Evolutionary conservation across 306 rosid genomes (phyloP).

Genomic region (Vigna trinervia): DNA sequence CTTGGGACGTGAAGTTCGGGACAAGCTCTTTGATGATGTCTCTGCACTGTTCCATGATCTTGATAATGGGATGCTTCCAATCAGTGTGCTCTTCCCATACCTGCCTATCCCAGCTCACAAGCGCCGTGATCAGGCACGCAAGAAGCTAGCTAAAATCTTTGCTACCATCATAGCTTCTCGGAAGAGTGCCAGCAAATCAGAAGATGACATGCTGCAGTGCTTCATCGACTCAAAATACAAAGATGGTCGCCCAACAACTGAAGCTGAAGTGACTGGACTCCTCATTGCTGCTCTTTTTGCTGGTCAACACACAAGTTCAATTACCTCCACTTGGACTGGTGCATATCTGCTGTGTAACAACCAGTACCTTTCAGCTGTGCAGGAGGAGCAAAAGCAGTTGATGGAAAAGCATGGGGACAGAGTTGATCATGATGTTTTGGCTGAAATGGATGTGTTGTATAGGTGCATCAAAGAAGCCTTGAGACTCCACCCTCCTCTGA

Average conservation of each 20-base stretch:
- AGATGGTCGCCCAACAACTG: constrained; percentile 92
- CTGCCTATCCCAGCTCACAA: constrained; percentile 93
- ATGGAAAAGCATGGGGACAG: constrained; percentile 74
- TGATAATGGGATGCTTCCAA: constrained; percentile 62
- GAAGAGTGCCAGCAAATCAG: constrained; percentile 57
- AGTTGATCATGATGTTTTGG: constrained; percentile 90
- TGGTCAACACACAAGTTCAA: constrained; percentile 94
- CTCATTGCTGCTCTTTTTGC: constrained; percentile 66
- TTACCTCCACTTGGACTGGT: constrained; percentile 98
- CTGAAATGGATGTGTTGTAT: constrained; percentile 92
- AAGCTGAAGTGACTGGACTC: constrained; percentile 87
- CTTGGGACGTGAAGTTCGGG: constrained; percentile 92
- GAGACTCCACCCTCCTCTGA: constrained; percentile 95
- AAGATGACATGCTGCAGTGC: constrained; percentile 95
- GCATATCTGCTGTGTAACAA: constrained; percentile 80
- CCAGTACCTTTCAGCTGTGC: constrained; percentile 69
- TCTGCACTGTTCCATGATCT: constrained; percentile 97
- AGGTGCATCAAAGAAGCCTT: constrained; percentile 93
- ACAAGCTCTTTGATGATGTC: constrained; percentile 91
- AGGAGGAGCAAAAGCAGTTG: constrained; percentile 77
- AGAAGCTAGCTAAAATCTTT: constrained; percentile 81
- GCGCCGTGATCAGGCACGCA: constrained; percentile 87
- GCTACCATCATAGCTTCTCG: constrained; percentile 75
- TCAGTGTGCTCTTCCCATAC: constrained; percentile 92
- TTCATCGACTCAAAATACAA: constrained; percentile 95